phyloP scores from a whole-genome alignment of 2,329 filamentous ascomycete genomes.

The Colletotrichum simmondsii region DNA sequence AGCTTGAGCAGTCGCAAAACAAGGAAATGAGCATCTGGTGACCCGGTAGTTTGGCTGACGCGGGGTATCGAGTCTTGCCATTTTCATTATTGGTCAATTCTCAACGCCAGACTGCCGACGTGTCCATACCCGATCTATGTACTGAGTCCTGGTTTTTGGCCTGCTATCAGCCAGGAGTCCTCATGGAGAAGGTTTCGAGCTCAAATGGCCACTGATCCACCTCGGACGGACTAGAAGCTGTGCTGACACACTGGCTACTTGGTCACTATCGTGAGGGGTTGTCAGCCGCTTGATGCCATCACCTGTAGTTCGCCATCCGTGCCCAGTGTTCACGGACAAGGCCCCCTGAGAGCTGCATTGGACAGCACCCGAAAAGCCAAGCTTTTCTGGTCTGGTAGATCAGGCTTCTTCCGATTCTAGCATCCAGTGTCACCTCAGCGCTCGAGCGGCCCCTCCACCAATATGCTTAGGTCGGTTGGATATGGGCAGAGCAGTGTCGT shows the following conservation, averaged over 20 bases:
- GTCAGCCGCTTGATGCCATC: not conserved
- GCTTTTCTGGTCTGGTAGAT: constrained; percentile 20
- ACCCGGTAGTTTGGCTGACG: constrained; percentile 20
- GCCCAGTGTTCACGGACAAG: constrained; percentile 11
- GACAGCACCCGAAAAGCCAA: constrained; percentile 3
- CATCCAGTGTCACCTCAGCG: constrained; percentile 2
- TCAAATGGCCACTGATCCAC: not conserved
- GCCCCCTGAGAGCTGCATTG: not conserved
- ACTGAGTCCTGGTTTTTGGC: not conserved
- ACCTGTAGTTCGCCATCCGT: constrained; percentile 16
- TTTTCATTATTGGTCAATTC: not conserved
- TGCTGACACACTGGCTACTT: not conserved
- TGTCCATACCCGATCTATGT: not conserved
- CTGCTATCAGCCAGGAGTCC: not conserved
- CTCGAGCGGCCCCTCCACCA: not conserved
- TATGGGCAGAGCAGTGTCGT: not conserved
- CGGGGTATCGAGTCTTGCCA: constrained; percentile 1
- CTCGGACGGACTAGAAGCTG: not conserved
- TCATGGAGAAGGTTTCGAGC: not conserved
- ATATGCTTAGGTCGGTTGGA: not conserved
- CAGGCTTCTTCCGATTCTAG: constrained; percentile 12
- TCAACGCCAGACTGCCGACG: not conserved
- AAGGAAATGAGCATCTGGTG: constrained; percentile 11
- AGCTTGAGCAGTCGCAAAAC: not conserved
- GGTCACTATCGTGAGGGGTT: not conserved